Conservation (phyloP, 352 stramenopile genomes). For the Pythium rhizo-oryzae region DNA sequence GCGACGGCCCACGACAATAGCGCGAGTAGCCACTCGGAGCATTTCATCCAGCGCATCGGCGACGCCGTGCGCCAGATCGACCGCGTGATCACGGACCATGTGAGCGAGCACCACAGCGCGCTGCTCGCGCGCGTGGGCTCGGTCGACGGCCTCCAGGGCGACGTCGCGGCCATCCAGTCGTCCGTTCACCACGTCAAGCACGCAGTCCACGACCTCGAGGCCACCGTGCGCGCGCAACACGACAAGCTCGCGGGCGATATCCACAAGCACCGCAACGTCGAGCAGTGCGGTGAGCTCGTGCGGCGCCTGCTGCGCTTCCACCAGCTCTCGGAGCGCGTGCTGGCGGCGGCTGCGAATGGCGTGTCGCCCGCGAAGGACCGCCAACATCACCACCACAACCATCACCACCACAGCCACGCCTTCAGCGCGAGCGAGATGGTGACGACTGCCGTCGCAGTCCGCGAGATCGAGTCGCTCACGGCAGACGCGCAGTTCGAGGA, state of each 20-base stretch:
- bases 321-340: conserved; percentile 54
- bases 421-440: conserved; percentile 49
- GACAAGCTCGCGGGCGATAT: conserved; percentile 60
- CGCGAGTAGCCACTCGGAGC: conserved; percentile 61
- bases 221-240: conserved; percentile 56
- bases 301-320: conserved; percentile 77
- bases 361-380: conserved; percentile 31
- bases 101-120: conserved; percentile 72
- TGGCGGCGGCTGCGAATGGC: conserved; percentile 37
- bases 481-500: conserved; percentile 63
- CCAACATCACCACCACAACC: conserved; percentile 11
- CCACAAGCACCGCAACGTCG: conserved; percentile 77
- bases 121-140: conserved; percentile 77
- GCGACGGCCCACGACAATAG: conserved; percentile 21
- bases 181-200: conserved; percentile 71
- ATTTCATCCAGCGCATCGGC: conserved; percentile 74
- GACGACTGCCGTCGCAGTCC: conserved; percentile 65
- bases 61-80: conserved; percentile 73
- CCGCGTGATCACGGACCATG: conserved; percentile 75
- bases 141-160: conserved; percentile 68
- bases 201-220: conserved; percentile 63
- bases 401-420: background rate
- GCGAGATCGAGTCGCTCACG: conserved; percentile 66
- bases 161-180: conserved; percentile 58
- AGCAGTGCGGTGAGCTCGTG: conserved; percentile 75